Conservation (phyloP, 495 filamentous ascomycete genomes). For the Lasiosphaeria ovina region DNA sequence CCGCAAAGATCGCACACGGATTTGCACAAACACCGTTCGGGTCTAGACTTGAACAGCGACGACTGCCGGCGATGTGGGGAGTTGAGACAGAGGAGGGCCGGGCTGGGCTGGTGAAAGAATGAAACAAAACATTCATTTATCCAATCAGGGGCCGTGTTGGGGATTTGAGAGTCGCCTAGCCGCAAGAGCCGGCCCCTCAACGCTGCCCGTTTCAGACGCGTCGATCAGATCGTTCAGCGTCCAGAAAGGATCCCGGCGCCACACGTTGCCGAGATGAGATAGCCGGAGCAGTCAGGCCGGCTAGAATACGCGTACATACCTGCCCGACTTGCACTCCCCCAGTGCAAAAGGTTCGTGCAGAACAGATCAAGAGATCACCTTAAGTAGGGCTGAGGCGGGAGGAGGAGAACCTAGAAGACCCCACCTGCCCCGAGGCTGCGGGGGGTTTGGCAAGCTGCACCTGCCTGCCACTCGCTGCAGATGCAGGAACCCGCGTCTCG, state of each 20-base stretch:
- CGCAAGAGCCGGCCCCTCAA: neutral
- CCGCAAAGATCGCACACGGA: too few species aligned
- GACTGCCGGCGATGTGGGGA: too few species aligned
- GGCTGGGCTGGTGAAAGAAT: neutral
- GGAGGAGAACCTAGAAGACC: neutral
- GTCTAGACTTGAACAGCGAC: too few species aligned
- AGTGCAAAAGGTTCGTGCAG: too few species aligned
- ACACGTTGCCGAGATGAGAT: neutral
- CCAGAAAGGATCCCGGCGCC: neutral
- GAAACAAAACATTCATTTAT: constrained; percentile 15
- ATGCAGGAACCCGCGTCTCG: constrained; percentile 3
- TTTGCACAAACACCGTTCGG: too few species aligned
- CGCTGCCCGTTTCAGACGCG: neutral
- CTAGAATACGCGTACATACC: too few species aligned
- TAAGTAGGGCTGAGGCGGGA: neutral
- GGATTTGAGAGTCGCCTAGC: neutral
- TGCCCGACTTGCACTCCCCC: too few species aligned
- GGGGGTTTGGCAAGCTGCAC: neutral
- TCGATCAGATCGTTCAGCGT: neutral
- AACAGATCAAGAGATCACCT: neutral
- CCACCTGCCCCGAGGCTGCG: neutral
- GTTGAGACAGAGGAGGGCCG: too few species aligned
- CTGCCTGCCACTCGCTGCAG: neutral
- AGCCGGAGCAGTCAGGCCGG: too few species aligned
- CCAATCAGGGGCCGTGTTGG: constrained; percentile 12